These are phyloP conservation scores for Amorphotheca resinae DNA, from an alignment of 495 filamentous ascomycete genomes.

Conservation along the genomic window DNA sequence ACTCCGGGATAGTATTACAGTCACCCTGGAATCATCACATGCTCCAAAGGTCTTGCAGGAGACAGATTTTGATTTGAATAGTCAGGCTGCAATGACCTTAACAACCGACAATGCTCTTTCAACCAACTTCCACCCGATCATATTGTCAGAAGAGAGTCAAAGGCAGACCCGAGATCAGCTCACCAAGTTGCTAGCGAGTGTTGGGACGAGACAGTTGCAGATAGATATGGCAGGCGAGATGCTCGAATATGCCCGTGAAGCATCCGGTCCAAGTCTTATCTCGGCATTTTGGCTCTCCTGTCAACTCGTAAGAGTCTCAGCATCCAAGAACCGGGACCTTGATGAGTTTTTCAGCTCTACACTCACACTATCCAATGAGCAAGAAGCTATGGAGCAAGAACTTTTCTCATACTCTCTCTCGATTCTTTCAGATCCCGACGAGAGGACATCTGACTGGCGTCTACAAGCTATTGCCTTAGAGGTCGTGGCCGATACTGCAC, in stretches of 20 bases:
- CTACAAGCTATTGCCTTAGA: conserved; percentile 62
- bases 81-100: conserved; percentile 16
- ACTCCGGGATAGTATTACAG: conserved; percentile 46
- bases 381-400: conserved; percentile 54
- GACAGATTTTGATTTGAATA: conserved; percentile 13
- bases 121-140: conserved; percentile 43
- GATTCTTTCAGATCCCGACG: conserved; percentile 41
- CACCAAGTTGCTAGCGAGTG: conserved; percentile 29
- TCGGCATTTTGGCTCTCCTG: conserved; percentile 76
- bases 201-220: conserved; percentile 32
- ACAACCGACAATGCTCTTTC: conserved; percentile 18
- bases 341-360: conserved; percentile 54
- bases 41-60: conserved; percentile 9
- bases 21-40: conserved; percentile 27
- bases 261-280: conserved; percentile 41
- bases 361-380: conserved; percentile 31
- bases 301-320: conserved; percentile 48
- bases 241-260: conserved; percentile 43
- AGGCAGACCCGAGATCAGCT: conserved; percentile 44
- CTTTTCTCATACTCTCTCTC: conserved; percentile 66
- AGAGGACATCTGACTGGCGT: conserved; percentile 46
- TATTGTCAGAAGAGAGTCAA: conserved; percentile 55
- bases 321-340: conserved; percentile 35
- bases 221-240: conserved; percentile 41
- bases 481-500: conserved; percentile 57